Evolutionary conservation across 176 grass and related monocot genomes (phyloP).

Genomic region (Aegilops tauschii): DNA sequence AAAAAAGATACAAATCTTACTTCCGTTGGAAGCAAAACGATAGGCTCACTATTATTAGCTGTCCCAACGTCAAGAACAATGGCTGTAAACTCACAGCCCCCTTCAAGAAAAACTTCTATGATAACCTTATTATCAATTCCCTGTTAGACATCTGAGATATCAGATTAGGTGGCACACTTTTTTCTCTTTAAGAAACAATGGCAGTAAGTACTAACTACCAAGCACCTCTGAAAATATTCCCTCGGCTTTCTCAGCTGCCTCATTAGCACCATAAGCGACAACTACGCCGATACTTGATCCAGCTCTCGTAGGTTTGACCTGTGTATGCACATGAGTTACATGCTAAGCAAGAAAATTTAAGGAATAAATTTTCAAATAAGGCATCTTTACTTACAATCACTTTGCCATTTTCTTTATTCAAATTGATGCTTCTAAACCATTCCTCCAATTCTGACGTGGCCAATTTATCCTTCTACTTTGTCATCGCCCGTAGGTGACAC

Average conservation of each 20-base stretch:
- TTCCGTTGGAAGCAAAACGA: constrained; percentile 90
- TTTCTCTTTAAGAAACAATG: neutral
- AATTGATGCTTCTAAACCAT: constrained; percentile 57
- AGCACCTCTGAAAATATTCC: constrained; percentile 69
- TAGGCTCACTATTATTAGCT: constrained; percentile 51
- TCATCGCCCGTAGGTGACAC: constrained; percentile 22
- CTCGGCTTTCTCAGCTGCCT: constrained; percentile 71
- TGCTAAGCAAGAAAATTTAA: constrained; percentile 7
- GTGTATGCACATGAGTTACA: constrained; percentile 24
- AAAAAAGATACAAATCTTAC: constrained; percentile 29
- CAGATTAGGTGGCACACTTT: neutral
- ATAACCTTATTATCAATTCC: constrained; percentile 85
- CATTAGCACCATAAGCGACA: constrained; percentile 73
- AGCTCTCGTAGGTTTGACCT: constrained; percentile 86
- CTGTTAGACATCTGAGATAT: constrained; percentile 23
- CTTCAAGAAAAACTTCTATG: constrained; percentile 89
- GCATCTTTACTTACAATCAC: constrained; percentile 55
- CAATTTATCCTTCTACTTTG: constrained; percentile 53
- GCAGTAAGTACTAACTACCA: neutral
- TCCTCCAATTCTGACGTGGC: constrained; percentile 41
- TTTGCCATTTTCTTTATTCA: constrained; percentile 81
- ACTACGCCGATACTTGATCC: constrained; percentile 91
- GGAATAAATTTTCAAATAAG: constrained; percentile 21
- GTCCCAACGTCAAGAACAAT: constrained; percentile 80
- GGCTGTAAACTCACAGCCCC: constrained; percentile 85